Evolutionary conservation across 140 eudicot genomes (phyloP), one percentile per base, ranked within the genome.

Genomic region (Ambrosia hybrid): DNA sequence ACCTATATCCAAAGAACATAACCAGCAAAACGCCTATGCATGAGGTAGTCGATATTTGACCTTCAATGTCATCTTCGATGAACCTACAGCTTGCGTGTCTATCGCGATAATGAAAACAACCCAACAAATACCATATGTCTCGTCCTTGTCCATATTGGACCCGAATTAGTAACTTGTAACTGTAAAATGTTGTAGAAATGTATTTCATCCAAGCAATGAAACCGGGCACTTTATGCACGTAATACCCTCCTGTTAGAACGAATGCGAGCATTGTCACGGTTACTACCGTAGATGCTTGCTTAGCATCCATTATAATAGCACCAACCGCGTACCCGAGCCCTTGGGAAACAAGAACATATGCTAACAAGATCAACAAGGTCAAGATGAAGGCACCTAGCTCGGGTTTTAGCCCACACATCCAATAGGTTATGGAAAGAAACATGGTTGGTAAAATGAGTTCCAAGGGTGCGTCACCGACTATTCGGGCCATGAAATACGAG

Each of bases 201-300:
- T 93, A 93, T 78, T 90, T 93, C 53, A 90, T 84, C 98, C 98
- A 93, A 4, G 78, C 80, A 69, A 93, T 71, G 76, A 85, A 93
- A n/a, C 51, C 12, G 4, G 98, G 98, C 57, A 90, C 78, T 59
- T 86, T 88, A 49, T 90, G 99, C 85, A 94, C 99, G 8, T 94
- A 94, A 57, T 78, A 94, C n/a, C 99, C 99, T 51, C 99, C 99
- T 0, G 97, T 94, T 60, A 94, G 38, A 4, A 94, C 96, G 46
- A 91, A 94, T n/a, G 97, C 99, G 21, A 94, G 78, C 99, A 94
- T 94, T 36, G 89, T 86, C 5, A 94, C 91, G 0, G 97, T 94
- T 7, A 86, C 97, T 9, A 94, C 82, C 0, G 99, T 94, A 0
- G 99, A 88, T 0, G 96, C 99, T 67, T 83, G 87, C 75, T 90